Evolutionary conservation across 1,284 basidiomycete species (phyloP), one percentile per base, ranked within the genome.

Genomic region (Trametes pubescens): DNA sequence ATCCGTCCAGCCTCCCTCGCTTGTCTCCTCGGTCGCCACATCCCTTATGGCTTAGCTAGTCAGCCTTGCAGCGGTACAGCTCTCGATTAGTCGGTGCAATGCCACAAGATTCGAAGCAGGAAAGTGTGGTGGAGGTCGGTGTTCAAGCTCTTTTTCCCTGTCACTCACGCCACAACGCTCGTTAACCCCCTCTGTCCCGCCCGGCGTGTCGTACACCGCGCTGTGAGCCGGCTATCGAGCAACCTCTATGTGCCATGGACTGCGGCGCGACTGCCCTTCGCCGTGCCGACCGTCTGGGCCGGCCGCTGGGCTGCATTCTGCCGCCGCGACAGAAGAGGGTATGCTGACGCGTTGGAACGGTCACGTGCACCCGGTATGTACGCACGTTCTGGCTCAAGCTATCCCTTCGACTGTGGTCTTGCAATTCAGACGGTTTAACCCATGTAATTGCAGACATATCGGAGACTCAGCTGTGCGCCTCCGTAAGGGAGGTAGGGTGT

Each of bases 281-380:
- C 22, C 40, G n/a, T 43, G 46, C 53, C 60, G 46, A 51, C 51
- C 26, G 55, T n/a, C 61, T 52, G 40, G 55, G 34, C 61, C 61
- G 43, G 54, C 48, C 35, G 32, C 43, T 34, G 32, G 53, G 48
- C 37, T 51, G 34, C 53, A 21, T 49, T 51, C 44, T 64, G 47
- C 60, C 29, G 49, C 58, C 59, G 51, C 49, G 47, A 63, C 47
- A 47, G 57, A 62, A 44, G 48, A n/a, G 14, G 40, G 43, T 32
- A n/a, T 46, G 51, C 53, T 61, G 63, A 65, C 67, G 65, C 67
- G 67, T 61, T 57, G 62, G 65, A 60, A 66, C 67, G 67, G 61
- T 69, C 67, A 69, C 67, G 67, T 69, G 67, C 67, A 48, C 21
- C 22, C 8, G 7, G 35, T 38, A 54, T 26, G 7, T 18, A 26